Conservation (phyloP, 2,329 filamentous ascomycete genomes). For the Botrytis hyacinthi region DNA sequence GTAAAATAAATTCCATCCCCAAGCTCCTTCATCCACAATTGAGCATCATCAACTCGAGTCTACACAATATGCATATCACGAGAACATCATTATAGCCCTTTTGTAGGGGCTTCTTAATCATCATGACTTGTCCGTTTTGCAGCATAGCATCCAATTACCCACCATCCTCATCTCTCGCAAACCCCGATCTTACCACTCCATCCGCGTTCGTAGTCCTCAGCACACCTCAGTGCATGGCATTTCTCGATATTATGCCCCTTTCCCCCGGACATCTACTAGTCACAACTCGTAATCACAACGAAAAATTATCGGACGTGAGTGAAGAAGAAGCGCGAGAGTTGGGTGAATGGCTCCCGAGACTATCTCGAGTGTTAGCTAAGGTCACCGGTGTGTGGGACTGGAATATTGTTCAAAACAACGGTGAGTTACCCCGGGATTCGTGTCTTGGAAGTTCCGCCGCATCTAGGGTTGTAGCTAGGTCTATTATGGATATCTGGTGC, state of each 20-base stretch:
- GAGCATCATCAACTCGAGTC: neutral
- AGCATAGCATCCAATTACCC: slow-evolving; percentile 52
- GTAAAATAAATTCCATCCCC: slow-evolving; percentile 9
- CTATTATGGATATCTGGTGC: neutral
- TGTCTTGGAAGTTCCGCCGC: neutral
- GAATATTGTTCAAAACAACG: slow-evolving; percentile 97
- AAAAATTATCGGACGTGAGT: slow-evolving; percentile 72
- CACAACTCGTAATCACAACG: slow-evolving; percentile 71
- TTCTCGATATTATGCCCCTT: slow-evolving; percentile 90
- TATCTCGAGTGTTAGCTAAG: slow-evolving; percentile 68
- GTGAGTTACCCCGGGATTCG: slow-evolving; percentile 40
- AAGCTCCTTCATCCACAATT: slow-evolving; percentile 15
- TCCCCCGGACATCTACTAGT: slow-evolving; percentile 80
- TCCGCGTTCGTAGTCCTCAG: slow-evolving; percentile 67
- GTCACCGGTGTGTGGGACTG: slow-evolving; percentile 76
- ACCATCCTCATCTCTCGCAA: slow-evolving; percentile 45
- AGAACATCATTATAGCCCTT: slow-evolving; percentile 22
- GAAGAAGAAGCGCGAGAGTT: slow-evolving; percentile 64
- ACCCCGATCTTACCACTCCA: slow-evolving; percentile 40
- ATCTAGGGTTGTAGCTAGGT: neutral
- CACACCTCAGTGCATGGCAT: slow-evolving; percentile 75
- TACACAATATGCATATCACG: slow-evolving; percentile 24
- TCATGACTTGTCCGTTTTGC: slow-evolving; percentile 58
- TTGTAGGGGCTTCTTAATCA: slow-evolving; percentile 15
- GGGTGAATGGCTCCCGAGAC: slow-evolving; percentile 64